phyloP scores from a whole-genome alignment of 768 basidiomycete genomes.

The Leccinum variicolor region DNA sequence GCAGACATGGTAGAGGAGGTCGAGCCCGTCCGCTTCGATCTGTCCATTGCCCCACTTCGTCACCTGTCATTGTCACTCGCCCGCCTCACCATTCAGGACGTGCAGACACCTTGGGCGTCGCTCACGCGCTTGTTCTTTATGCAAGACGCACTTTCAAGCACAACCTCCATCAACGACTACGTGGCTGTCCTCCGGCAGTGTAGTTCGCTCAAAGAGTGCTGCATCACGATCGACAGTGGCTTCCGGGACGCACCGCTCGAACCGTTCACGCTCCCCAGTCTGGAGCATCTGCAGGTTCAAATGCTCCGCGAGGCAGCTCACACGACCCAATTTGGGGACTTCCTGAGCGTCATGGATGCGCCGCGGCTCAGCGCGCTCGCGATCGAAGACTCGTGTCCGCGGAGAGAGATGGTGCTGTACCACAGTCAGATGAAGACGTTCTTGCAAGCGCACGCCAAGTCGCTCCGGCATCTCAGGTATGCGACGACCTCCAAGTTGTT shows the following conservation, averaged over 20 bases:
- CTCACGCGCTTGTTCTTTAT: slow-evolving; percentile 24
- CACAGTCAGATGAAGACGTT: slow-evolving; percentile 14
- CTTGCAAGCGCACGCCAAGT: slow-evolving; percentile 6
- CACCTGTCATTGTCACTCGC: slow-evolving; percentile 19
- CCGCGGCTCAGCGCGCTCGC: slow-evolving; percentile 15
- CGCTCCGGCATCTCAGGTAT: slow-evolving; percentile 15
- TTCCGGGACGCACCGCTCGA: slow-evolving; percentile 6
- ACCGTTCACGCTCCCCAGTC: slow-evolving; percentile 11
- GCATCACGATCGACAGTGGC: slow-evolving; percentile 13
- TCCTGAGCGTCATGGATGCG: slow-evolving; percentile 11
- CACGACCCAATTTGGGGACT: slow-evolving; percentile 19
- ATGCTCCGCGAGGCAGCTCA: slow-evolving; percentile 13
- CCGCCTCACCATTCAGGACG: slow-evolving; percentile 14
- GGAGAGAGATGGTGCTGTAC: slow-evolving; percentile 12
- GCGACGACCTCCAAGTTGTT: slow-evolving; percentile 18
- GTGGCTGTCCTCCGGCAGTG: slow-evolving; percentile 18
- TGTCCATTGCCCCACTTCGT: slow-evolving; percentile 13
- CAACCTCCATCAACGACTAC: slow-evolving; percentile 20
- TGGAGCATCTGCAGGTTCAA: slow-evolving; percentile 17
- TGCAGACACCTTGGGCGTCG: slow-evolving; percentile 14
- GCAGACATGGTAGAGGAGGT: neutral
- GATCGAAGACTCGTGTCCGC: slow-evolving; percentile 19
- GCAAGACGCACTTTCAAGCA: slow-evolving; percentile 20
- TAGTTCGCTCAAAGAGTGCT: slow-evolving; percentile 20
- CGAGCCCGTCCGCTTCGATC: slow-evolving; percentile 10